Evolutionary conservation across 2,329 filamentous ascomycete species (phyloP), one percentile per base, ranked within the genome.

Genomic region (Diaporthe sp.): DNA sequence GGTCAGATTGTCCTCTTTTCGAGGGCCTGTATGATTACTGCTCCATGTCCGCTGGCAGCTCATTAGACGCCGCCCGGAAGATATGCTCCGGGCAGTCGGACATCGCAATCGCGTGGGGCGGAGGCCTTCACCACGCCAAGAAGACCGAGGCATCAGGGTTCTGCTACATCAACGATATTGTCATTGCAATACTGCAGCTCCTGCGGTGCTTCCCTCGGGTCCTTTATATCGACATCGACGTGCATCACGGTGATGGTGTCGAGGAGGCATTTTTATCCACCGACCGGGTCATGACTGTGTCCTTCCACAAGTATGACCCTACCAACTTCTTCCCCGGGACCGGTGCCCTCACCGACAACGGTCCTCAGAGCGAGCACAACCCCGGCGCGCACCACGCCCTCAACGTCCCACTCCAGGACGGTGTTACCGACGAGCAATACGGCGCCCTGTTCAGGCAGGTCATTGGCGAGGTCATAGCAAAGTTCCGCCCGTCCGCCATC

Each of bases 121-220:
- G 97, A 47, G 97, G 97, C 15, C 89, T 99, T 40, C 97, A 99
- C 83, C 97, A 99, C 81, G 97, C 97, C 60, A 98, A 98, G 84
- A 97, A 96, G 82, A 91, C 93, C 71, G 95, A 98, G 84, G 96
- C 97, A 0, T 96, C 94, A 19, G 97, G 97, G 0, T 99, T 99
- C 84, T 99, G 97, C 86, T 99, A 99, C 85, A 95, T 98, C 85
- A 99, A 99, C 83, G 97, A 99, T 84, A 98, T 98, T 80, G 97
- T 98, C 74, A 90, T 99, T 61, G 95, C 94, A 47, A 97, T 98
- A 79, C 89, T 98, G 50, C 94, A 98, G 82, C 90, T 99, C 13
- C 88, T 98, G 22, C 92, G 94, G 40, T 90, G 93, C 80, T 91
- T 96, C 79, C 92, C 95, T 22, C 93, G 96, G 66, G 96, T 98